phyloP scores from a whole-genome alignment of 208 protist genomes.

The Trypanosoma scelopori region DNA sequence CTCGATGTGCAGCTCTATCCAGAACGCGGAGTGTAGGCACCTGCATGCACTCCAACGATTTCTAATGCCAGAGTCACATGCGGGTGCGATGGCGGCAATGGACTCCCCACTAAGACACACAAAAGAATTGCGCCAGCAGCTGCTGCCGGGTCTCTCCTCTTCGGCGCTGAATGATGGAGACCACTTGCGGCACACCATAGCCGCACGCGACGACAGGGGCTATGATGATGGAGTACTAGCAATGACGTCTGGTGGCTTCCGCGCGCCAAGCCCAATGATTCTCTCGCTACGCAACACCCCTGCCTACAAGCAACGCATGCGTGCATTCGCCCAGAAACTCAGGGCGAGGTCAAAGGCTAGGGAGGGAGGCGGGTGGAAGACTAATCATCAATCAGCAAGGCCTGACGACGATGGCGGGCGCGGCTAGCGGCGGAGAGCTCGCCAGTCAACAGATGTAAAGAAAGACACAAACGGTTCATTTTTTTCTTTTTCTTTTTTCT shows the following conservation, averaged over 20 bases:
- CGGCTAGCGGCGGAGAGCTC: background rate
- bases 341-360: conserved; percentile 13
- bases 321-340: conserved; percentile 22
- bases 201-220: background rate
- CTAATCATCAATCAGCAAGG: background rate
- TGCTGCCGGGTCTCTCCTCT: background rate
- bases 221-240: conserved; percentile 17
- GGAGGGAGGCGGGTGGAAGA: background rate
- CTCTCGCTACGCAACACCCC: conserved; percentile 81
- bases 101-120: background rate
- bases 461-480: conserved; percentile 6
- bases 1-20: no score
- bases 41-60: conserved; percentile 54
- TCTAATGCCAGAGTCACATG: conserved; percentile 36
- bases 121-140: background rate
- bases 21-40: conserved; percentile 53
- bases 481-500: no score
- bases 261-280: conserved; percentile 83
- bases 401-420: conserved; percentile 16
- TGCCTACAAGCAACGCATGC: conserved; percentile 29
- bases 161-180: background rate
- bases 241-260: conserved; percentile 49
- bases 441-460: background rate
- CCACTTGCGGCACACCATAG: background rate
- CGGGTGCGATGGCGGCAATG: background rate